Conservation (phyloP, 192 early-diverging fungal species). For the Blastocladiella britannica region DNA sequence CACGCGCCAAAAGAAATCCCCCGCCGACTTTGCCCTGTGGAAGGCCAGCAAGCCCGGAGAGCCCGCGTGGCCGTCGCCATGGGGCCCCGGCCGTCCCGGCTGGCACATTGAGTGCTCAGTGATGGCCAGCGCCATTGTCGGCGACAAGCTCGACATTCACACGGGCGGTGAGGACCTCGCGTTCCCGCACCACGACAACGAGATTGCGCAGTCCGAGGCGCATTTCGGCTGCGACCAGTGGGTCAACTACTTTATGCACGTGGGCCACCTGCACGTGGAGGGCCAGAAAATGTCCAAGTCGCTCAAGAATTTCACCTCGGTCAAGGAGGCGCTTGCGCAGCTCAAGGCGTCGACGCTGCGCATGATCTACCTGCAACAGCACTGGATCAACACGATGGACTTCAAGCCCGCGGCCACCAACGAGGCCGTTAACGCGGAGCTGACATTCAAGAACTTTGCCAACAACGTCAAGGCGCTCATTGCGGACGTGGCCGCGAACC, state of each 20-base stretch:
- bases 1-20: slow-evolving; percentile 35
- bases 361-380: slow-evolving; percentile 66
- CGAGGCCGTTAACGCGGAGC: slow-evolving; percentile 58
- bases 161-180: slow-evolving; percentile 84
- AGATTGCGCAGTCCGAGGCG: slow-evolving; percentile 88
- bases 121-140: slow-evolving; percentile 86
- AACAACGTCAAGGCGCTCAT: slow-evolving; percentile 55
- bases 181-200: slow-evolving; percentile 98
- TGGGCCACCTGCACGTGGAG: slow-evolving; percentile 84
- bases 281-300: slow-evolving; percentile 97
- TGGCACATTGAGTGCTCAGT: slow-evolving; percentile 99
- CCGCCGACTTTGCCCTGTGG: slow-evolving; percentile 90
- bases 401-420: slow-evolving; percentile 53
- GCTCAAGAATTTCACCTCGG: slow-evolving; percentile 93
- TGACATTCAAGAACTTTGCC: slow-evolving; percentile 75
- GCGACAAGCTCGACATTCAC: slow-evolving; percentile 78
- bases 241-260: slow-evolving; percentile 98
- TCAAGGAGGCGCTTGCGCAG: slow-evolving; percentile 65
- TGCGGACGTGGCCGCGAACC: slow-evolving; percentile 31
- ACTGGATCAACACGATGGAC: slow-evolving; percentile 73
- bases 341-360: slow-evolving; percentile 70
- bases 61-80: slow-evolving; percentile 80
- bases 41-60: slow-evolving; percentile 84
- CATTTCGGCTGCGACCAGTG: slow-evolving; percentile 77
- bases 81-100: slow-evolving; percentile 83